These are phyloP conservation scores for Vitis labrusca DNA, from an alignment of 164 flowering plant genomes.

Conservation along the genomic window DNA sequence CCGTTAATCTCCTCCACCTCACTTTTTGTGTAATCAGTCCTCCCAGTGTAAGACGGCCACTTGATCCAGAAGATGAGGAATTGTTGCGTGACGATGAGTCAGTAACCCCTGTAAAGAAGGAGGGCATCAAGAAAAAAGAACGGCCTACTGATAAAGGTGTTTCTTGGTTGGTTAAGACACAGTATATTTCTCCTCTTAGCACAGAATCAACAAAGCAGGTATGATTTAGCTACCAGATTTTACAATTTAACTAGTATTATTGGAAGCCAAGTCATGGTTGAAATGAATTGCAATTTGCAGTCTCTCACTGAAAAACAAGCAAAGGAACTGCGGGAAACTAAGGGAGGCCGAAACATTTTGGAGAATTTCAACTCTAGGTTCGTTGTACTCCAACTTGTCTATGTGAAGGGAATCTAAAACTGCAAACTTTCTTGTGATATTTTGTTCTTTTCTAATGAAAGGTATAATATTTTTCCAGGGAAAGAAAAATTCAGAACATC, in stretches of 20 bases:
- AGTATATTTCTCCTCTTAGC: constrained; percentile 92
- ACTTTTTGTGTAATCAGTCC: constrained; percentile 43
- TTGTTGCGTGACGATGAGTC: constrained; percentile 74
- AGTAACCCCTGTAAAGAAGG: constrained; percentile 67
- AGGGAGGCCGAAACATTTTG: constrained; percentile 67
- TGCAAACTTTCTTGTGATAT: background rate
- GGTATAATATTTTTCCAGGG: constrained; percentile 45
- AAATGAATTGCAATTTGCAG: constrained; percentile 35
- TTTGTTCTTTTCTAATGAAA: background rate
- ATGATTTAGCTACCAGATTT: constrained; percentile 1
- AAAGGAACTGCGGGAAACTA: constrained; percentile 80
- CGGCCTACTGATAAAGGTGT: constrained; percentile 96
- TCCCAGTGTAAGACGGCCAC: constrained; percentile 50
- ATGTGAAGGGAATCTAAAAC: background rate
- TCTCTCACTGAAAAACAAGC: constrained; percentile 96
- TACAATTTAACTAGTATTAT: background rate
- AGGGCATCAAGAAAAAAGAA: constrained; percentile 84
- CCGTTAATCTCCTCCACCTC: background rate
- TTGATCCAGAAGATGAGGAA: constrained; percentile 92
- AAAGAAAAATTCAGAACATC: constrained; percentile 78
- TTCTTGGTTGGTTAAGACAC: constrained; percentile 96
- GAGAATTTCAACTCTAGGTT: constrained; percentile 71
- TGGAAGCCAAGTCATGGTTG: background rate
- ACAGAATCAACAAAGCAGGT: constrained; percentile 86
- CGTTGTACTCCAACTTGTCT: constrained; percentile 13